Conservation (phyloP, 1,284 basidiomycete genomes). For the Phenoliferia sp. region DNA sequence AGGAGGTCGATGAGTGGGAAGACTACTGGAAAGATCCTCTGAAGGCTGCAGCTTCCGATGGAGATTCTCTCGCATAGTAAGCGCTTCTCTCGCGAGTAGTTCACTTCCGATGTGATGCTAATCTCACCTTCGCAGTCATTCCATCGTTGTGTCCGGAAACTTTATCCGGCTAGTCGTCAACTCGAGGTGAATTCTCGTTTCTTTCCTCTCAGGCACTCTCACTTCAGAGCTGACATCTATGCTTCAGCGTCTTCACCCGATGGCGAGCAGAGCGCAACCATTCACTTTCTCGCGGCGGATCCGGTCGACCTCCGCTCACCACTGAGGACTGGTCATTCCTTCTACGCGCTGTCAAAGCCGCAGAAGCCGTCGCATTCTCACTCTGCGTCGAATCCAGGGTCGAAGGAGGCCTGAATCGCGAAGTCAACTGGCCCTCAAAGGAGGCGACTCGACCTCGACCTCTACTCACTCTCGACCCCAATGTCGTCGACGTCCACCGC, state of each 20-base stretch:
- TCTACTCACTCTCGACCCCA: background rate
- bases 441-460: background rate
- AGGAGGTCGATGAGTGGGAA: constrained; percentile 21
- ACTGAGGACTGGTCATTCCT: constrained; percentile 12
- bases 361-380: constrained; percentile 7
- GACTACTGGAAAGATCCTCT: constrained; percentile 20
- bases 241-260: constrained; percentile 13
- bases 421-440: constrained; percentile 8
- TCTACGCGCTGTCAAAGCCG: background rate
- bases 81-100: background rate
- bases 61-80: constrained; percentile 15
- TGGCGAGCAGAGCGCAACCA: constrained; percentile 3
- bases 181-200: constrained; percentile 6
- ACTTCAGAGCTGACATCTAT: background rate
- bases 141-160: constrained; percentile 9
- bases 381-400: constrained; percentile 3
- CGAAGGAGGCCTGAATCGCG: background rate
- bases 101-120: background rate
- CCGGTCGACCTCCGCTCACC: background rate
- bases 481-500: background rate
- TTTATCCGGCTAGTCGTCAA: constrained; percentile 20
- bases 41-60: constrained; percentile 11
- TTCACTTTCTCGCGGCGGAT: background rate
- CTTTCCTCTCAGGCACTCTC: background rate
- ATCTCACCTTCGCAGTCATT: constrained; percentile 2